Conservation (phyloP, 2,329 filamentous ascomycete species). For the Cadophora malorum region DNA sequence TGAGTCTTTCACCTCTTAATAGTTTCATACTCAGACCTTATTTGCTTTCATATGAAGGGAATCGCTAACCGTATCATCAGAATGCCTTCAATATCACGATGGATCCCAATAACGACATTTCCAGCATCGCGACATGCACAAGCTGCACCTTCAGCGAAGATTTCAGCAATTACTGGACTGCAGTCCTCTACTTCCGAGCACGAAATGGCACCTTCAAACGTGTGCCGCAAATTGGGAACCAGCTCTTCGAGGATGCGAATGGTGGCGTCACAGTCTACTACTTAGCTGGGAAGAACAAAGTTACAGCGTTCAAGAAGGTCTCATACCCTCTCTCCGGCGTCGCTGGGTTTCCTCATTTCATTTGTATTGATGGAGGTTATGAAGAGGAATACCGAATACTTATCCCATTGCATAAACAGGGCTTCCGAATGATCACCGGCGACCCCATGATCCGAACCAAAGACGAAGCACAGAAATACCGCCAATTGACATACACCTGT, state of each 20-base stretch:
- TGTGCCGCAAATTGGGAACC: neutral
- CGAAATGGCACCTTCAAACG: neutral
- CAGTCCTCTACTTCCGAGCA: conserved; percentile 1
- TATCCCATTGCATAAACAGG: neutral
- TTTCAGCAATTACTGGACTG: conserved; percentile 4
- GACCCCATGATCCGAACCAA: neutral
- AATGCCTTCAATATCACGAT: neutral
- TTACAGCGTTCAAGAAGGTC: neutral
- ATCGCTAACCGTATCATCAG: neutral
- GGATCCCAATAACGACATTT: neutral
- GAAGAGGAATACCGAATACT: too few relatives aligned
- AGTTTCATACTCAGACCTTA: neutral
- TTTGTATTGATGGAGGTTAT: too few relatives aligned
- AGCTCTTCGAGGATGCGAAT: neutral
- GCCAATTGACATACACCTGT: neutral
- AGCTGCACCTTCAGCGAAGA: neutral
- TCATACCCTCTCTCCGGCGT: too few relatives aligned
- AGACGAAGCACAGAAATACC: neutral
- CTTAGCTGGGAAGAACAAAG: neutral
- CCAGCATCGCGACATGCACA: neutral
- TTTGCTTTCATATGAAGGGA: neutral
- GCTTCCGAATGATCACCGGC: neutral
- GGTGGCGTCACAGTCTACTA: neutral
- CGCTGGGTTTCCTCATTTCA: too few relatives aligned
- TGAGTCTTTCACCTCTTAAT: too few relatives aligned